Percentiles rank a stretch among this genome's conserved stretches.
These are phyloP conservation scores for Flaveria sonorensis DNA, from an alignment of 129 eudicot genomes.

Conservation along the genomic window DNA sequence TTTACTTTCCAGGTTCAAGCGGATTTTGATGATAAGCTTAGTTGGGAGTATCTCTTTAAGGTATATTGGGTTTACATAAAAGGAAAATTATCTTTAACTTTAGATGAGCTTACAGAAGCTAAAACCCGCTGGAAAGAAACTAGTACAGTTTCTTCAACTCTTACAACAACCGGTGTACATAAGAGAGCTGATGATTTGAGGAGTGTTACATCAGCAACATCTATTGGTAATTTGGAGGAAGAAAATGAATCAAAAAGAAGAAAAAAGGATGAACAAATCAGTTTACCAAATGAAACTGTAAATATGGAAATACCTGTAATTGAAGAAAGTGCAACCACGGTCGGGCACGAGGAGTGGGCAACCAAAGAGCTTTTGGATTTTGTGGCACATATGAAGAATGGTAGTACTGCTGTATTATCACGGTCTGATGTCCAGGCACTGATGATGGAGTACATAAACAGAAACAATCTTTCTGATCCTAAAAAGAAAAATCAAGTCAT, in stretches of 20 bases:
- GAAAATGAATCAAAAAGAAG: conserved; percentile 47
- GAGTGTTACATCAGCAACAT: conserved; percentile 27
- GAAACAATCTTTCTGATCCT: conserved; percentile 69
- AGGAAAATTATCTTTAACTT: conserved; percentile 67
- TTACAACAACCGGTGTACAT: conserved; percentile 24
- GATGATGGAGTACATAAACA: conserved; percentile 69
- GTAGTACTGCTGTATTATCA: conserved; percentile 68
- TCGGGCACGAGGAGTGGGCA: conserved; percentile 62
- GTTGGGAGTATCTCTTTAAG: conserved; percentile 99
- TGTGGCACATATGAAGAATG: conserved; percentile 77
- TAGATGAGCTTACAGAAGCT: conserved; percentile 68
- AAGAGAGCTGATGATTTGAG: conserved; percentile 24
- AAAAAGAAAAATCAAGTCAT: conserved; percentile 68
- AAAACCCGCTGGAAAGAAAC: conserved; percentile 62
- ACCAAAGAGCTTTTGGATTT: conserved; percentile 83
- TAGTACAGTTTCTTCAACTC: conserved; percentile 25
- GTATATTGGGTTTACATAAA: conserved; percentile 82
- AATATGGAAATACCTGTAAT: conserved; percentile 32
- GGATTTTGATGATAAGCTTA: conserved; percentile 90
- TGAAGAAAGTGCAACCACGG: conserved; percentile 13
- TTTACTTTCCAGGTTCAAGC: conserved; percentile 66
- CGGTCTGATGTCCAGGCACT: conserved; percentile 71
- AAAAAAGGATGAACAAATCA: conserved; percentile 41
- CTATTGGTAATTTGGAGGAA: conserved; percentile 42
- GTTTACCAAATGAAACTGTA: conserved; percentile 35